Evolutionary conservation across 371 early-diverging fungal genomes (phyloP).

Genomic region (Capillidium rhysosporum): DNA sequence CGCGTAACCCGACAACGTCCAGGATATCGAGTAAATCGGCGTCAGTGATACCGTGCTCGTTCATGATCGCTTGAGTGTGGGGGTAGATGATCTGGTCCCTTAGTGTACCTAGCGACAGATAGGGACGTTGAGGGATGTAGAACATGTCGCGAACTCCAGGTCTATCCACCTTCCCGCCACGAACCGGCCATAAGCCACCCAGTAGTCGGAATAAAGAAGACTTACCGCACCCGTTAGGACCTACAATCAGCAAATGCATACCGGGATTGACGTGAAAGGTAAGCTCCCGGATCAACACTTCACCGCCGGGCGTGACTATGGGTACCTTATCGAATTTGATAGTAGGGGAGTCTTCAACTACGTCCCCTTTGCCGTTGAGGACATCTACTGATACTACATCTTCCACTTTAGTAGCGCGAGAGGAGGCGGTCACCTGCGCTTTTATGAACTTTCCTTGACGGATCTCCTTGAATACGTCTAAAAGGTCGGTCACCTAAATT

Average conservation of each 20-base stretch:
- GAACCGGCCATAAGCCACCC: constrained; percentile 86
- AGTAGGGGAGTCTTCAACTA: constrained; percentile 35
- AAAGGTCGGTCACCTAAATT: constrained; percentile 31
- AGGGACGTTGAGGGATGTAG: constrained; percentile 93
- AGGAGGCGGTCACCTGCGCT: constrained; percentile 28
- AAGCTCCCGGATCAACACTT: constrained; percentile 71
- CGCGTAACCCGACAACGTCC: constrained; percentile 47
- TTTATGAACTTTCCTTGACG: constrained; percentile 46
- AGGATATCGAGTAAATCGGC: constrained; percentile 44
- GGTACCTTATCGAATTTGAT: constrained; percentile 86
- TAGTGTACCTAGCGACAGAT: constrained; percentile 80
- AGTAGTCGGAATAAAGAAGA: constrained; percentile 89
- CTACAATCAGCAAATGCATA: constrained; percentile 83
- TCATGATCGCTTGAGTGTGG: constrained; percentile 47
- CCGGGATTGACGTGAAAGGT: constrained; percentile 77
- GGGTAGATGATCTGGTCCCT: constrained; percentile 90
- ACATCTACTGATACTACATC: constrained; percentile 18
- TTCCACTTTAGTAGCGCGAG: constrained; percentile 19
- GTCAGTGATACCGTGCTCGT: constrained; percentile 33
- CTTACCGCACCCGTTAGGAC: constrained; percentile 91
- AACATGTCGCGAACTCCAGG: constrained; percentile 63
- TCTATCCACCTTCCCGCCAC: constrained; percentile 67
- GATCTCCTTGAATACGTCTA: constrained; percentile 67
- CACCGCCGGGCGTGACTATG: constrained; percentile 89
- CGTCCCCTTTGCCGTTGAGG: constrained; percentile 38